Percentiles rank a stretch among this genome's conserved stretches.
Conservation (phyloP, 345 rosid species). For the Moringa oleifera region DNA sequence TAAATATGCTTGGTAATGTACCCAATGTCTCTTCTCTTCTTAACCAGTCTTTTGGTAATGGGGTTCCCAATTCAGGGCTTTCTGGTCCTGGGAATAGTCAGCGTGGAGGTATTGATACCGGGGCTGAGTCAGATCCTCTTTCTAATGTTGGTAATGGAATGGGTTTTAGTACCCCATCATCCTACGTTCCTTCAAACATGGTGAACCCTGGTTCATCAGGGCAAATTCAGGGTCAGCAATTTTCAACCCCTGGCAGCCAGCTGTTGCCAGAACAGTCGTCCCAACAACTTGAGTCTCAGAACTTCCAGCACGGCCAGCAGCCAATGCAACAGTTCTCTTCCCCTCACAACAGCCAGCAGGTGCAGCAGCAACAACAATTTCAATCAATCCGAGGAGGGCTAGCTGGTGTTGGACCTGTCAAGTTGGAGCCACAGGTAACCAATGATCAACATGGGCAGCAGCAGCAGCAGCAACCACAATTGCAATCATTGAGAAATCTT, state of each 20-base stretch:
- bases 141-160: conserved; percentile 59
- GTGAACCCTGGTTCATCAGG: conserved; percentile 57
- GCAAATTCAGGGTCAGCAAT: conserved; percentile 80
- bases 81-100: conserved; percentile 49
- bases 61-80: conserved; percentile 45
- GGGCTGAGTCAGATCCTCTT: conserved; percentile 74
- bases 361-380: conserved; percentile 70
- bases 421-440: conserved; percentile 73
- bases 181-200: conserved; percentile 56
- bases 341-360: conserved; percentile 40
- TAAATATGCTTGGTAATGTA: conserved; percentile 78
- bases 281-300: conserved; percentile 59
- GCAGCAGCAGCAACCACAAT: conserved; percentile 47
- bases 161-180: conserved; percentile 58
- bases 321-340: conserved; percentile 59
- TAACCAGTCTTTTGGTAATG: conserved; percentile 84
- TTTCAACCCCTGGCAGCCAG: conserved; percentile 57
- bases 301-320: conserved; percentile 75
- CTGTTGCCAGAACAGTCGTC: conserved; percentile 62
- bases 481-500: conserved; percentile 54
- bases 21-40: conserved; percentile 75
- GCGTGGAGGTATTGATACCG: conserved; percentile 53
- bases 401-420: conserved; percentile 68
- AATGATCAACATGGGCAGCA: conserved; percentile 60
- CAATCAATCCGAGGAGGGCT: conserved; percentile 57